Evolutionary conservation across 306 rosid species (phyloP).

Genomic region (Prinsepia uniflora): DNA sequence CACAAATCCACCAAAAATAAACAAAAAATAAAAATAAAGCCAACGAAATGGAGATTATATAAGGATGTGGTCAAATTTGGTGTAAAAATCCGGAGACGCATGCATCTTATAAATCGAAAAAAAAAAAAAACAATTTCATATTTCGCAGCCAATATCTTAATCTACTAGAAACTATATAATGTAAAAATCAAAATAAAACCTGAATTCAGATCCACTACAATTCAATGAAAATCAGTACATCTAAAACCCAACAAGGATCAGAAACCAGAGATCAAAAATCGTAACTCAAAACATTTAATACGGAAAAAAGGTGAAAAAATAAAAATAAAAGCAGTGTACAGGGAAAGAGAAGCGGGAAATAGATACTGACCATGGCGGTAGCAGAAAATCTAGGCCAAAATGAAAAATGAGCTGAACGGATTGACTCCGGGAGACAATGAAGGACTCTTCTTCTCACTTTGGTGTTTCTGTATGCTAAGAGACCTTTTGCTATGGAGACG

Average conservation of each 20-base stretch:
- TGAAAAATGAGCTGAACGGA: neutral
- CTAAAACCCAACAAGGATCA: neutral
- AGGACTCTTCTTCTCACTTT: neutral
- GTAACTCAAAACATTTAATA: neutral
- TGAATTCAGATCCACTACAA: slow-evolving; percentile 23
- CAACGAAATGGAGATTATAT: neutral
- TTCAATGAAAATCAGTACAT: neutral
- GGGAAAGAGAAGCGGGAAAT: neutral
- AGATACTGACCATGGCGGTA: slow-evolving; percentile 25
- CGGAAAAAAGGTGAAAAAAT: neutral
- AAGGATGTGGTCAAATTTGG: neutral
- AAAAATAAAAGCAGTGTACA: neutral
- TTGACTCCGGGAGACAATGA: neutral
- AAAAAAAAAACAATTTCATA: neutral
- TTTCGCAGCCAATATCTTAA: neutral
- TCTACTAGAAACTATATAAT: neutral
- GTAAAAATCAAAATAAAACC: slow-evolving; percentile 11
- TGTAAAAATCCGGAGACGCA: neutral
- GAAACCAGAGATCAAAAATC: slow-evolving; percentile 11
- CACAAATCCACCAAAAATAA: neutral
- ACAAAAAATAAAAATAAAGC: neutral
- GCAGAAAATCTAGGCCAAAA: slow-evolving; percentile 18
- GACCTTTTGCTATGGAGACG: slow-evolving; percentile 8
- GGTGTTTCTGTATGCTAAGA: neutral
- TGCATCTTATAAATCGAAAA: neutral